These are phyloP conservation scores for Malus asiatica DNA, from an alignment of 306 rosid species.

Conservation along the genomic window DNA sequence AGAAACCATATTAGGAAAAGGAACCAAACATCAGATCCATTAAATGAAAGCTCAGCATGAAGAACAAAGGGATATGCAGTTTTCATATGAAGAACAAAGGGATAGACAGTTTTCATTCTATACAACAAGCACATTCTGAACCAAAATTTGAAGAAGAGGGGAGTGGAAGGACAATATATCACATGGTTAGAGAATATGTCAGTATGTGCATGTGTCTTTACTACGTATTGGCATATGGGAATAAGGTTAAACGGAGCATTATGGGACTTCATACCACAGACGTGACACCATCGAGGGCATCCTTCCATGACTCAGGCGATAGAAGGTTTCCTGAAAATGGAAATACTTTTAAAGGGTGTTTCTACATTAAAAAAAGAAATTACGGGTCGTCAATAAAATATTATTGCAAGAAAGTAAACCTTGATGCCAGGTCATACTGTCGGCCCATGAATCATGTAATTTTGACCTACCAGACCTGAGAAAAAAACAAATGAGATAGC, in stretches of 20 bases:
- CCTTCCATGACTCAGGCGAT: conserved; percentile 68
- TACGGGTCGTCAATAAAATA: conserved; percentile 3
- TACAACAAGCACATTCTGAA: background rate
- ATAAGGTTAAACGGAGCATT: background rate
- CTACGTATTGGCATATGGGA: background rate
- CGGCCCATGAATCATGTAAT: conserved; percentile 73
- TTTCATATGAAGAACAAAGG: background rate
- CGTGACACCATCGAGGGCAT: conserved; percentile 75
- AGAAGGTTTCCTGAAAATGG: conserved; percentile 73
- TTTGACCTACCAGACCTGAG: conserved; percentile 89
- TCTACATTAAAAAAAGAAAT: background rate
- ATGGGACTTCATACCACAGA: conserved; percentile 63
- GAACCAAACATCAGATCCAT: background rate
- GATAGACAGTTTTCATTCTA: background rate
- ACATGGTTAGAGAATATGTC: background rate
- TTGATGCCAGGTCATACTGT: conserved; percentile 62
- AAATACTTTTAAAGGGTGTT: conserved; percentile 17
- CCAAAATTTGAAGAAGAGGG: background rate
- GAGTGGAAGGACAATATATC: background rate
- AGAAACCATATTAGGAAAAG: conserved; percentile 32
- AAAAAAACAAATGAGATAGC: conserved; percentile 6
- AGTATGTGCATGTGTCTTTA: background rate
- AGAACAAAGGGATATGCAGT: background rate
- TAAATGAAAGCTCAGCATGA: background rate
- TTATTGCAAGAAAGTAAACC: conserved; percentile 37